Percentiles rank a stretch among this genome's conserved stretches.
These are phyloP conservation scores for Neoboletus brunneissimus DNA, from an alignment of 768 basidiomycete genomes.

Conservation along the genomic window DNA sequence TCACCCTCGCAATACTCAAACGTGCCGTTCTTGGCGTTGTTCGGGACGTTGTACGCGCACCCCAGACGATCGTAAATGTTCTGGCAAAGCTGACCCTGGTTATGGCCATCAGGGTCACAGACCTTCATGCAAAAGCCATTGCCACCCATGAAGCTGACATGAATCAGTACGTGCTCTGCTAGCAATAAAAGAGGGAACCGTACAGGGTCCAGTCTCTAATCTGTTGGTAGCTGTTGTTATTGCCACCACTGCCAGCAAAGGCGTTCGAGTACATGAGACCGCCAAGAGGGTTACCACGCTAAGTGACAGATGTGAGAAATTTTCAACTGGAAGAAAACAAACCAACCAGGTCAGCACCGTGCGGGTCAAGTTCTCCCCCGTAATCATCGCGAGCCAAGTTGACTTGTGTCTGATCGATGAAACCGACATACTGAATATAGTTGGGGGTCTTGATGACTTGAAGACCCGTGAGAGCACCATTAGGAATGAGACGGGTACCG, in stretches of 20 bases:
- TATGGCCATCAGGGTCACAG: conserved; percentile 58
- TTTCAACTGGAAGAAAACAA: conserved; percentile 1
- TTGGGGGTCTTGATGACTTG: conserved; percentile 60
- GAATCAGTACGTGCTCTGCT: conserved; percentile 3
- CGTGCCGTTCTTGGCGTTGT: conserved; percentile 50
- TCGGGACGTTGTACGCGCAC: conserved; percentile 70
- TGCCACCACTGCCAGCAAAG: conserved; percentile 44
- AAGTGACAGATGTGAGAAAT: conserved; percentile 16
- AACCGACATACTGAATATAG: conserved; percentile 62
- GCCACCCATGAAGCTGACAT: conserved; percentile 64
- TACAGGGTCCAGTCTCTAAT: conserved; percentile 69
- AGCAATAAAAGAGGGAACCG: conserved; percentile 16
- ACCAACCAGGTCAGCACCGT: conserved; percentile 62
- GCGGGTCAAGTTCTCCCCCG: conserved; percentile 79
- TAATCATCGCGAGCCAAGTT: conserved; percentile 52
- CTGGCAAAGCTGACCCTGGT: conserved; percentile 56
- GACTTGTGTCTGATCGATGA: conserved; percentile 61
- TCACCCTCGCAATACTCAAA: conserved; percentile 70
- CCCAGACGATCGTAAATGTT: conserved; percentile 78
- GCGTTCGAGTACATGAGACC: conserved; percentile 64
- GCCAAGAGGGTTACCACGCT: conserved; percentile 82
- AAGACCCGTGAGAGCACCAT: conserved; percentile 57
- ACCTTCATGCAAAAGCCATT: conserved; percentile 66
- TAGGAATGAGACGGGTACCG: conserved; percentile 74
- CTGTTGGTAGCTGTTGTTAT: conserved; percentile 48